Percentiles rank a stretch among this genome's conserved stretches.
Evolutionary conservation across 495 filamentous ascomycete genomes (phyloP).

Genomic region (Zalerion maritima): DNA sequence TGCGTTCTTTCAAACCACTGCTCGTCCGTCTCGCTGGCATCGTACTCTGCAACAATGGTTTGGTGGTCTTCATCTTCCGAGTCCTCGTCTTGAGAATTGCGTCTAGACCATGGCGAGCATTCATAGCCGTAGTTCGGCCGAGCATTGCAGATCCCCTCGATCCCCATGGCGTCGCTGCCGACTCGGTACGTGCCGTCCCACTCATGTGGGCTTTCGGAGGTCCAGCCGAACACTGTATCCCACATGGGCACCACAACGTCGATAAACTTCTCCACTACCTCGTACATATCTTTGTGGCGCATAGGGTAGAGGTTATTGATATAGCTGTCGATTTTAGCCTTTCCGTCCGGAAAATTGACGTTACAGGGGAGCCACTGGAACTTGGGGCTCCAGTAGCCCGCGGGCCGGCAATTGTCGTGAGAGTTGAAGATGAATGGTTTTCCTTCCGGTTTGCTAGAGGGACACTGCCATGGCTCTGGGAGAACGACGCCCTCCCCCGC

Average conservation of each 20-base stretch:
- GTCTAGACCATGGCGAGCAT: neutral
- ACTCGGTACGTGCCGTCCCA: conserved; percentile 3
- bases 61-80: neutral
- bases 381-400: too few species aligned
- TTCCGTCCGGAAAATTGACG: conserved; percentile 25
- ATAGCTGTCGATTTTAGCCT: conserved; percentile 52
- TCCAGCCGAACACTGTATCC: conserved; percentile 23
- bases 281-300: conserved; percentile 32
- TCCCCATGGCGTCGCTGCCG: too few species aligned
- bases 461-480: too few species aligned
- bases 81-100: too few species aligned
- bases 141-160: too few species aligned
- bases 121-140: too few species aligned
- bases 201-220: conserved; percentile 1
- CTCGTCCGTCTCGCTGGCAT: neutral
- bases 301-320: conserved; percentile 48
- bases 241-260: conserved; percentile 36
- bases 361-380: conserved; percentile 51
- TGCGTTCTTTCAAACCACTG: conserved; percentile 1
- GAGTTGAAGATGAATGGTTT: too few species aligned
- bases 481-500: conserved; percentile 26
- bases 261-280: conserved; percentile 35
- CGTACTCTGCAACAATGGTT: neutral
- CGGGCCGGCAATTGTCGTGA: too few species aligned
- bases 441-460: too few species aligned